These are phyloP conservation scores for Saccharomycopsis fodiens DNA, from an alignment of 805 yeast genomes.

Conservation along the genomic window DNA sequence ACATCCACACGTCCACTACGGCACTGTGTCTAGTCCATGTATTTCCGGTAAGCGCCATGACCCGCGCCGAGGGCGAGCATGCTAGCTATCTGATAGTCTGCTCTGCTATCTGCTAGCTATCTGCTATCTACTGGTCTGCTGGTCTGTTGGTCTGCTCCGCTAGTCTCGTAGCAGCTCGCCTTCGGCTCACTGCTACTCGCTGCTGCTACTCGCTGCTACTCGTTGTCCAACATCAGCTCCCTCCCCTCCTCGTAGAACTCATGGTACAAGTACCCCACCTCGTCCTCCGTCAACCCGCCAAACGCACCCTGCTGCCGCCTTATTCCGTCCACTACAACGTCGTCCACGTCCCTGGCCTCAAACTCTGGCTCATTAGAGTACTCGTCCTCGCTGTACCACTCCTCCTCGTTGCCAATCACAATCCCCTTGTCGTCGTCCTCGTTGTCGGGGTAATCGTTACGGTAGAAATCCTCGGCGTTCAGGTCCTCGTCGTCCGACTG, in stretches of 20 bases:
- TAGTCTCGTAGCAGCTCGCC: no score
- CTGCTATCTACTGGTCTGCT: no score
- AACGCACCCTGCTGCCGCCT: constrained; percentile 7
- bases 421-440: constrained; percentile 57
- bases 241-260: constrained; percentile 16
- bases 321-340: constrained; percentile 8
- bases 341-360: neutral
- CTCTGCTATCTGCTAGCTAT: no score
- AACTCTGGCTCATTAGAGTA: neutral
- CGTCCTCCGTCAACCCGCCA: constrained; percentile 8
- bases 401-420: constrained; percentile 31
- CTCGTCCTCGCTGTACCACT: constrained; percentile 32
- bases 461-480: constrained; percentile 85
- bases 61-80: no score
- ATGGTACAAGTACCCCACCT: constrained; percentile 18
- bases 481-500: constrained; percentile 74
- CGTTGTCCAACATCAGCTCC: no score
- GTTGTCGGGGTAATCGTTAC: constrained; percentile 92
- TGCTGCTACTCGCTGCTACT: no score
- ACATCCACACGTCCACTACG: no score
- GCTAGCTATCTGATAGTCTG: no score
- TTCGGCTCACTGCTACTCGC: no score
- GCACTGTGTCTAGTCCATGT: no score
- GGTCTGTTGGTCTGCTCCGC: no score
- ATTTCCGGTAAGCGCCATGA: no score